phyloP scores from a whole-genome alignment of 805 yeast genomes.

The Pichia eremophila region DNA sequence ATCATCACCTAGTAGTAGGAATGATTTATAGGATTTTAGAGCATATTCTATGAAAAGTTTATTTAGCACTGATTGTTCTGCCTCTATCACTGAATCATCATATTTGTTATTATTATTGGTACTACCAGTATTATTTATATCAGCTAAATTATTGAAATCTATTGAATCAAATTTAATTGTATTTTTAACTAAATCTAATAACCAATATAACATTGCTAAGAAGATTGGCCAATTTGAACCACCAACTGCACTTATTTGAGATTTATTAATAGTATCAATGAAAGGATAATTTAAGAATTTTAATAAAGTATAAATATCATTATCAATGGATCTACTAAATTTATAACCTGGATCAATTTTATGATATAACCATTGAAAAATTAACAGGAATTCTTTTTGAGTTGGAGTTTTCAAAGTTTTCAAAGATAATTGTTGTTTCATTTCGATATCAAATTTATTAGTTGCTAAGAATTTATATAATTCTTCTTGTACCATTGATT shows the following conservation, averaged over 20 bases:
- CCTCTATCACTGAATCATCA: constrained; percentile 18
- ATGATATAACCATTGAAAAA: constrained; percentile 73
- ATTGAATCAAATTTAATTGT: constrained; percentile 29
- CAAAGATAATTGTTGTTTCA: constrained; percentile 57
- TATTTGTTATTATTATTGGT: constrained; percentile 7
- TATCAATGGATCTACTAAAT: constrained; percentile 60
- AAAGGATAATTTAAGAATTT: constrained; percentile 69
- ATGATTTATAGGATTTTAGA: constrained; percentile 56
- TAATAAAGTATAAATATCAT: constrained; percentile 62
- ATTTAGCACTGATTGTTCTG: constrained; percentile 22
- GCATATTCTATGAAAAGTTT: constrained; percentile 39
- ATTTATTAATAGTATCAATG: constrained; percentile 67
- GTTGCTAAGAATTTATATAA: constrained; percentile 53
- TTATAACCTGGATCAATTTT: constrained; percentile 71
- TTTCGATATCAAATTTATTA: constrained; percentile 65
- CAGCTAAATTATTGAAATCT: constrained; percentile 21
- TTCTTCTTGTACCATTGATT: constrained; percentile 54
- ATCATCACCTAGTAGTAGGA: constrained; percentile 49
- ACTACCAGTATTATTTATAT: constrained; percentile 8
- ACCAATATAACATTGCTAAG: constrained; percentile 77
- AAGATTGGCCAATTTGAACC: constrained; percentile 83
- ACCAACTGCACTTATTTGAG: constrained; percentile 85
- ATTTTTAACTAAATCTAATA: constrained; percentile 46
- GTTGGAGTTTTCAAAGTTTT: constrained; percentile 70
- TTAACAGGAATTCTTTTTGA: constrained; percentile 70